Percentiles rank a stretch among this genome's conserved stretches.
Evolutionary conservation across 2,329 filamentous ascomycete species (phyloP).

Genomic region (Penicillium brasilianum): DNA sequence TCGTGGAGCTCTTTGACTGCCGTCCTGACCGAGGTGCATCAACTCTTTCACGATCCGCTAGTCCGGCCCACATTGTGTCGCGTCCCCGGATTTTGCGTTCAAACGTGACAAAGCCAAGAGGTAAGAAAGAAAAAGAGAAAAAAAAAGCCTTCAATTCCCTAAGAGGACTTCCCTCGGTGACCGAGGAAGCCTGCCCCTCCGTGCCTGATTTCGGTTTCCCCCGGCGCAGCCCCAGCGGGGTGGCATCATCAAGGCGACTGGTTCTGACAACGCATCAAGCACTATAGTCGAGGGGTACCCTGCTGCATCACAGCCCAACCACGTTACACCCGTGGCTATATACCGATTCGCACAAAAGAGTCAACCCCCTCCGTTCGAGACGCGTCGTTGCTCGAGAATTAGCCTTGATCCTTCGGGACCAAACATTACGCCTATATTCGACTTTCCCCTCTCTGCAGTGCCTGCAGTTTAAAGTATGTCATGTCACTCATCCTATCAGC

Average conservation of each 20-base stretch:
- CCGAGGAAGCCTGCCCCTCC: conserved; percentile 28
- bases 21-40: conserved; percentile 36
- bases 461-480: conserved; percentile 39
- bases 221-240: conserved; percentile 28
- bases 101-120: conserved; percentile 32
- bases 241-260: conserved; percentile 36
- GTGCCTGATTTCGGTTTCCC: conserved; percentile 35
- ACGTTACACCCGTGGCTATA: conserved; percentile 45
- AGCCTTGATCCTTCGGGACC: background rate
- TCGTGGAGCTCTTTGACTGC: conserved; percentile 29
- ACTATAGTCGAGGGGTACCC: conserved; percentile 35
- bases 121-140: conserved; percentile 13
- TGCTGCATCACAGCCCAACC: conserved; percentile 54
- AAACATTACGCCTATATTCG: background rate
- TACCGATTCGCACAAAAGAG: conserved; percentile 41
- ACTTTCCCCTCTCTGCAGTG: conserved; percentile 12
- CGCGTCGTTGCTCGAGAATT: conserved; percentile 17
- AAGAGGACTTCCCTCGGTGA: conserved; percentile 5
- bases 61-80: conserved; percentile 33
- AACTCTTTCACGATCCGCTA: conserved; percentile 22
- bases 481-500: conserved; percentile 20
- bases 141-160: conserved; percentile 22
- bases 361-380: conserved; percentile 36
- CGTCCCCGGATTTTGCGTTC: conserved; percentile 32
- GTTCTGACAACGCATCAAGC: conserved; percentile 52